Conservation (phyloP, 495 filamentous ascomycete species). For the Pyrenopolyporus hunteri region DNA sequence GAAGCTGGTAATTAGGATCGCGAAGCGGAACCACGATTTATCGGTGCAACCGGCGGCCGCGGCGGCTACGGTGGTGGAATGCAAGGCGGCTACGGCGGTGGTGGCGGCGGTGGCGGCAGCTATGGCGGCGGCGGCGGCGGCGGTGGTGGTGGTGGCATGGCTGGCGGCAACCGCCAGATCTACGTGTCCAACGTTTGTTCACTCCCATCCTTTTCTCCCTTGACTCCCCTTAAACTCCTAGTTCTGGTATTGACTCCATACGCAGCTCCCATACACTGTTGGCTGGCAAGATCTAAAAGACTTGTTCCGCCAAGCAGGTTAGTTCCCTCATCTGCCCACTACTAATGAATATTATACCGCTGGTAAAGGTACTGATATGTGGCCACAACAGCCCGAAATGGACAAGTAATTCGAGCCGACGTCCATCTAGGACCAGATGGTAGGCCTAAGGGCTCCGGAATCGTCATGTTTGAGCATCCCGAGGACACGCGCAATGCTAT, state of each 20-base stretch:
- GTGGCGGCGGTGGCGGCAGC: slow-evolving; percentile 54
- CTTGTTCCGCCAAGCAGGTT: slow-evolving; percentile 97
- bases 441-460: slow-evolving; percentile 93
- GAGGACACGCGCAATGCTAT: slow-evolving; percentile 97
- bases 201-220: slow-evolving; percentile 43
- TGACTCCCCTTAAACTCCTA: slow-evolving; percentile 19
- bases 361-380: slow-evolving; percentile 3
- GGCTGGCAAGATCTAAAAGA: slow-evolving; percentile 99
- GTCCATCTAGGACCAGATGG: slow-evolving; percentile 92
- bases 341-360: neutral
- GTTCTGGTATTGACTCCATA: slow-evolving; percentile 46
- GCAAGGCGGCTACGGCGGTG: slow-evolving; percentile 50
- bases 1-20: slow-evolving; percentile 69
- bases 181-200: slow-evolving; percentile 96
- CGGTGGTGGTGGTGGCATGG: slow-evolving; percentile 45
- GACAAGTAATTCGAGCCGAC: slow-evolving; percentile 91
- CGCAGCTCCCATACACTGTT: slow-evolving; percentile 92
- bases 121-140: slow-evolving; percentile 59
- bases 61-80: slow-evolving; percentile 67
- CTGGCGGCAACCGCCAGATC: slow-evolving; percentile 80
- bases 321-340: slow-evolving; percentile 53
- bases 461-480: slow-evolving; percentile 92
- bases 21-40: slow-evolving; percentile 94
- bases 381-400: slow-evolving; percentile 60
- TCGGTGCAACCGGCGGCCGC: slow-evolving; percentile 69